A percentile compares a stretch with the other conserved stretches of the same genome.
Evolutionary conservation across 2,329 filamentous ascomycete genomes (phyloP).

Genomic region (Phaeosphaeria sp.): DNA sequence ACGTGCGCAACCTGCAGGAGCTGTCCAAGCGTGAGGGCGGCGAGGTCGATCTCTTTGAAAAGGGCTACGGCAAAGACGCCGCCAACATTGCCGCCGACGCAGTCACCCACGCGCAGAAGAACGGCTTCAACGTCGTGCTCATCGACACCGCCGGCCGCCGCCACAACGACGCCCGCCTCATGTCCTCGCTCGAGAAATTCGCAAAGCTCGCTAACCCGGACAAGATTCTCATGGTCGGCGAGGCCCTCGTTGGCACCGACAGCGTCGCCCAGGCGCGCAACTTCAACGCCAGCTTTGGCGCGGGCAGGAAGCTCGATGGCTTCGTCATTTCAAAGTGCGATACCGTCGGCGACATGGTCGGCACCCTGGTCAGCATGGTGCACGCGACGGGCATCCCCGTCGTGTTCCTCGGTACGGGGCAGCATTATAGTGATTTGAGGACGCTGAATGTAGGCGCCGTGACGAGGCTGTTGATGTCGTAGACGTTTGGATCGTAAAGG

Average conservation of each 20-base stretch:
- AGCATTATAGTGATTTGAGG: slow-evolving; percentile 71
- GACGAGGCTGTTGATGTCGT: slow-evolving; percentile 65
- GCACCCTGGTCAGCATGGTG: slow-evolving; percentile 93
- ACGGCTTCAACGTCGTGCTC: slow-evolving; percentile 88
- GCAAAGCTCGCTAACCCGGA: slow-evolving; percentile 94
- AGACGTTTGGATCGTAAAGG: no score
- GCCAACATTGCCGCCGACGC: slow-evolving; percentile 95
- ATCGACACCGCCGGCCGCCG: slow-evolving; percentile 95
- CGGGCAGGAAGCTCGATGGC: slow-evolving; percentile 80
- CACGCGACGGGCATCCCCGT: slow-evolving; percentile 97
- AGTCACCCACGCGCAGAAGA: slow-evolving; percentile 76
- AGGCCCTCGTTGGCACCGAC: slow-evolving; percentile 93
- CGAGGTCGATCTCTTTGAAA: slow-evolving; percentile 89
- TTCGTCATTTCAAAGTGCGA: slow-evolving; percentile 99
- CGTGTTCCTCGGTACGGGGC: slow-evolving; percentile 81
- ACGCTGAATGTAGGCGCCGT: slow-evolving; percentile 70
- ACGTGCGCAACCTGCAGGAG: slow-evolving; percentile 92
- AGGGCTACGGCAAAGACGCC: slow-evolving; percentile 97
- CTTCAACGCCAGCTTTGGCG: slow-evolving; percentile 92
- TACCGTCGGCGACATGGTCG: slow-evolving; percentile 99
- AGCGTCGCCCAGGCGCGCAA: slow-evolving; percentile 94
- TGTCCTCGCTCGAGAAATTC: slow-evolving; percentile 97
- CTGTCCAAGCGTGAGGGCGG: slow-evolving; percentile 80
- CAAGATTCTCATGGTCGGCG: slow-evolving; percentile 97
- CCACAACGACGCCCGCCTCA: slow-evolving; percentile 94